These are phyloP conservation scores for Didymella lethalis DNA, from an alignment of 2,329 filamentous ascomycete genomes.

Conservation along the genomic window DNA sequence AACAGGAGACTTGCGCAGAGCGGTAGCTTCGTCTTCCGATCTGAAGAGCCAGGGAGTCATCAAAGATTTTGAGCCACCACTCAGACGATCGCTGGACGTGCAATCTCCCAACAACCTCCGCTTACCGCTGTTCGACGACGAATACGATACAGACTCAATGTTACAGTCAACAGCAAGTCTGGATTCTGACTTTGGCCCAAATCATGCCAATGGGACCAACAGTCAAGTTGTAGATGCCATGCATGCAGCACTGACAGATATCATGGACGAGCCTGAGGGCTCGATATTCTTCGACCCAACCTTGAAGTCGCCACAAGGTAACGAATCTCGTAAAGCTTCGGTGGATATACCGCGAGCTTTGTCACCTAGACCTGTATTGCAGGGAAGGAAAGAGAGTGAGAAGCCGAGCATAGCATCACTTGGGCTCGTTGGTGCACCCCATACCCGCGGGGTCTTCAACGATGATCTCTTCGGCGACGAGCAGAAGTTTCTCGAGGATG, in stretches of 20 bases:
- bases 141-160: constrained; percentile 76
- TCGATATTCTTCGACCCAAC: constrained; percentile 69
- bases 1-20: constrained; percentile 62
- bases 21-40: constrained; percentile 68
- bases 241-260: constrained; percentile 89
- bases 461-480: constrained; percentile 94
- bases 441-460: constrained; percentile 89
- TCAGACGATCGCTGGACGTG: constrained; percentile 77
- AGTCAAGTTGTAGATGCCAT: constrained; percentile 88
- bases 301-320: constrained; percentile 65
- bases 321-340: constrained; percentile 68
- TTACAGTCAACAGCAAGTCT: constrained; percentile 80
- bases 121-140: constrained; percentile 79
- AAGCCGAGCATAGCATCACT: constrained; percentile 91
- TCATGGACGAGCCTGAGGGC: constrained; percentile 78
- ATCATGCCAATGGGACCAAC: constrained; percentile 66
- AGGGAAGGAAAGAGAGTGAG: constrained; percentile 56
- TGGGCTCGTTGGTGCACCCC: constrained; percentile 86
- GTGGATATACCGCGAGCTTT: constrained; percentile 63
- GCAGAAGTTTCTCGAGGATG: constrained; percentile 84
- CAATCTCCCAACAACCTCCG: constrained; percentile 54
- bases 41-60: constrained; percentile 59
- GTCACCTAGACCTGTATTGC: constrained; percentile 44
- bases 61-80: constrained; percentile 55
- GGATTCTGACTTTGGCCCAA: constrained; percentile 66